Percentiles rank a stretch among this genome's conserved stretches.
phyloP scores from a whole-genome alignment of 2,329 filamentous ascomycete species.

The Pseudocercospora cruenta region DNA sequence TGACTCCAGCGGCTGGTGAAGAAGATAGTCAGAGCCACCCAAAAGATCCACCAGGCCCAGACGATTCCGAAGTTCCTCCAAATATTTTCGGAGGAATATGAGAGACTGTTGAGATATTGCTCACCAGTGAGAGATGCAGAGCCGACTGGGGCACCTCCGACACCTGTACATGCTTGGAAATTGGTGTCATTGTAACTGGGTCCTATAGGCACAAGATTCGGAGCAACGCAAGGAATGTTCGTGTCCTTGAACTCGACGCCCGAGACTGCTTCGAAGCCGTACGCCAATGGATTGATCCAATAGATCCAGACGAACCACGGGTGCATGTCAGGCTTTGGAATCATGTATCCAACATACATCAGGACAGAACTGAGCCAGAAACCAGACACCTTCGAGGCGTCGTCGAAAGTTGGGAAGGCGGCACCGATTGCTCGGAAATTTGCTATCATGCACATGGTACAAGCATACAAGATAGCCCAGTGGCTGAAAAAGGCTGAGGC shows the following conservation, averaged over 20 bases:
- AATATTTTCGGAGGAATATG: constrained; percentile 45
- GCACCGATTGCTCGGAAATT: constrained; percentile 50
- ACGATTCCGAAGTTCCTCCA: constrained; percentile 69
- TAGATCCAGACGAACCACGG: constrained; percentile 56
- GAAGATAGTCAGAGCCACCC: constrained; percentile 61
- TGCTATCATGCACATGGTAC: constrained; percentile 50
- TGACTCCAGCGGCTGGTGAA: constrained; percentile 62
- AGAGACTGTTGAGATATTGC: constrained; percentile 61
- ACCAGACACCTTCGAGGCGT: constrained; percentile 38
- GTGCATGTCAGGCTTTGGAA: constrained; percentile 43
- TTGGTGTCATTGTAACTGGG: constrained; percentile 45
- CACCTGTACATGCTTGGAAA: constrained; percentile 46
- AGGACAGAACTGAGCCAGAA: constrained; percentile 36
- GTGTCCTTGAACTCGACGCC: constrained; percentile 67
- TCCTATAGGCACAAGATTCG: constrained; percentile 41
- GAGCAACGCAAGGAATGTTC: constrained; percentile 60
- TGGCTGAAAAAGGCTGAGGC: constrained; percentile 65
- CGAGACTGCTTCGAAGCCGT: constrained; percentile 59
- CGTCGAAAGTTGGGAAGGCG: constrained; percentile 36
- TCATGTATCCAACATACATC: constrained; percentile 41
- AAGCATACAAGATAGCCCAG: constrained; percentile 57
- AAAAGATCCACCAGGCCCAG: constrained; percentile 66
- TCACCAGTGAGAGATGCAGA: constrained; percentile 62
- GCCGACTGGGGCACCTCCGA: constrained; percentile 62
- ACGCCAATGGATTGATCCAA: constrained; percentile 60